phyloP scores from a whole-genome alignment of 495 filamentous ascomycete species.

The Geoglossum glabrum region DNA sequence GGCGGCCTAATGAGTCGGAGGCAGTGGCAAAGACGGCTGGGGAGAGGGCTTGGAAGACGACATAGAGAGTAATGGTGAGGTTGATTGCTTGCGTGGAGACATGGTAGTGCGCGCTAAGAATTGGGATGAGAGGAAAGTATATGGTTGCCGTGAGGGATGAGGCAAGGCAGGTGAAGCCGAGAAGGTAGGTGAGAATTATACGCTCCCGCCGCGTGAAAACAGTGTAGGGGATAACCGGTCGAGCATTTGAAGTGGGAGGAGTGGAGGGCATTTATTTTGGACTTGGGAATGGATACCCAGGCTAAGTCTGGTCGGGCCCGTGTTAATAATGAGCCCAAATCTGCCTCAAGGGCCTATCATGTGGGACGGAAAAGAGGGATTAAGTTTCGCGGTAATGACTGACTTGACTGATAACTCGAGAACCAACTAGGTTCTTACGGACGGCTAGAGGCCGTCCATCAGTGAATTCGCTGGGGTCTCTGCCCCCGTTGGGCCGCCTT shows the following conservation, averaged over 20 bases:
- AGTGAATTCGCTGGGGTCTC: too few species aligned
- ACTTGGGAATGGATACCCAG: too few species aligned
- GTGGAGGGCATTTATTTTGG: background rate
- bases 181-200: background rate
- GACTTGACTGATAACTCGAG: too few species aligned
- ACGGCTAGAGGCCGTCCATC: too few species aligned
- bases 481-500: too few species aligned
- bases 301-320: too few species aligned
- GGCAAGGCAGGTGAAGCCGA: background rate
- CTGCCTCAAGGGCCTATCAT: too few species aligned
- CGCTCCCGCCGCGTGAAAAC: background rate
- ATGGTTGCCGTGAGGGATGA: constrained; percentile 10
- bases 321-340: too few species aligned
- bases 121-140: constrained; percentile 24
- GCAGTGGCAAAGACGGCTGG: constrained; percentile 23
- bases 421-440: too few species aligned
- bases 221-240: background rate
- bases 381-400: too few species aligned
- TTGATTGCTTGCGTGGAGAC: constrained; percentile 24
- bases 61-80: constrained; percentile 25
- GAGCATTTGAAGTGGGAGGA: background rate
- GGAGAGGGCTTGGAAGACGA: constrained; percentile 26
- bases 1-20: constrained; percentile 21
- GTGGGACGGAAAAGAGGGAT: too few species aligned
- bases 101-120: constrained; percentile 18